Percentiles rank a stretch among this genome's conserved stretches.
Conservation (phyloP, 73 alveolate genomes). For the Uronychia setigera region DNA sequence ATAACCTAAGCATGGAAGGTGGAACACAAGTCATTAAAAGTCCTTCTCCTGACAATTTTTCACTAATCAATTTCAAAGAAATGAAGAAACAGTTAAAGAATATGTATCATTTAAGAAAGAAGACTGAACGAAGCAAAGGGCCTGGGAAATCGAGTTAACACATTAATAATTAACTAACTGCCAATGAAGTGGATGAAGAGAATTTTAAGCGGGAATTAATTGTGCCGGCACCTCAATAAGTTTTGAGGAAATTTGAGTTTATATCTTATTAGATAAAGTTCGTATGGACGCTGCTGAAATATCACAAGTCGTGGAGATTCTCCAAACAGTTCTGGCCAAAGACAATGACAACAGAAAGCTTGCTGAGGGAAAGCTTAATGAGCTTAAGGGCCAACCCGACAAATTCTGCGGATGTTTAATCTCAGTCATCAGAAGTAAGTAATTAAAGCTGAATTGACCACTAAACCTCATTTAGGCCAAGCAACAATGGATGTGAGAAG, state of each 20-base stretch:
- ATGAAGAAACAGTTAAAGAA: too few species aligned
- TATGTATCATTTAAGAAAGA: too few species aligned
- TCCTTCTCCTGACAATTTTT: too few species aligned
- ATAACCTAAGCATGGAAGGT: too few species aligned
- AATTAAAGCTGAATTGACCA: background rate
- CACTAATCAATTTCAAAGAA: too few species aligned
- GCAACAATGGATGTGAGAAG: conserved; percentile 32
- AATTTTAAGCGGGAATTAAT: background rate
- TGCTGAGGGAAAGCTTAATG: conserved; percentile 70
- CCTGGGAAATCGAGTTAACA: too few species aligned
- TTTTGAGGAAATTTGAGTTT: background rate
- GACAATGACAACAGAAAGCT: conserved; percentile 71
- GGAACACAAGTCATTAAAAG: too few species aligned
- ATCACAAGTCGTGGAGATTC: conserved; percentile 46
- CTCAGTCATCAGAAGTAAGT: conserved; percentile 54
- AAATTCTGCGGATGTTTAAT: conserved; percentile 57
- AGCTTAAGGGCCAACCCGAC: conserved; percentile 66
- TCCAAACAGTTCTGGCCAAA: conserved; percentile 46
- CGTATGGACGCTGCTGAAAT: conserved; percentile 64
- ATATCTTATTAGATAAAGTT: conserved; percentile 2
- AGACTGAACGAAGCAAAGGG: too few species aligned
- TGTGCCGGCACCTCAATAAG: background rate
- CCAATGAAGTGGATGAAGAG: background rate
- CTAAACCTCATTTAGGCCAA: too few species aligned
- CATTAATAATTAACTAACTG: too few species aligned